Percentiles rank a stretch among this genome's conserved stretches.
Conservation (phyloP, 176 grass and related monocot genomes). For the Oryza punctata region DNA sequence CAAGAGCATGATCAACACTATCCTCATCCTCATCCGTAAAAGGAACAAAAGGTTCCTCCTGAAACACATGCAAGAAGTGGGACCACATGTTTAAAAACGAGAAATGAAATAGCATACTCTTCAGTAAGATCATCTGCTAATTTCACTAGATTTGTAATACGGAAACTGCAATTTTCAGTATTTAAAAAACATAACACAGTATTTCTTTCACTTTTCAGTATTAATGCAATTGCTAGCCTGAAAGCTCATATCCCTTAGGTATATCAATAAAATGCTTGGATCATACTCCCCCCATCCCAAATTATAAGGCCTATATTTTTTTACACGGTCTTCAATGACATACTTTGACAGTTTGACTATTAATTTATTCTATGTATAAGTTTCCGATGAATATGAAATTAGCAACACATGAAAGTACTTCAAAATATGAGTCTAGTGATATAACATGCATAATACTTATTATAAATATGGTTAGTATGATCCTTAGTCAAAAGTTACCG, state of each 20-base stretch:
- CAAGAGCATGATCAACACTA: constrained; percentile 48
- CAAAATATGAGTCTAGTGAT: too few relatives aligned
- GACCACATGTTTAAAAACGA: constrained; percentile 11
- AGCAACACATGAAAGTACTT: too few relatives aligned
- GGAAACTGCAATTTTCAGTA: background rate
- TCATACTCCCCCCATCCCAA: too few relatives aligned
- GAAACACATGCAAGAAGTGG: background rate
- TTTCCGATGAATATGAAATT: too few relatives aligned
- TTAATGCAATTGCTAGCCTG: background rate
- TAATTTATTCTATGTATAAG: too few relatives aligned
- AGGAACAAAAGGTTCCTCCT: constrained; percentile 64
- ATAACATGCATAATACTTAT: too few relatives aligned
- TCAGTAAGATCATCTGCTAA: constrained; percentile 1
- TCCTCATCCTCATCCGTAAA: constrained; percentile 68
- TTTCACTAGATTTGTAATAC: background rate
- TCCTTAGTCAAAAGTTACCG: too few relatives aligned
- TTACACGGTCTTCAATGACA: too few relatives aligned
- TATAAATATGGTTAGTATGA: too few relatives aligned
- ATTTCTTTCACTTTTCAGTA: background rate
- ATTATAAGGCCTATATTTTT: too few relatives aligned
- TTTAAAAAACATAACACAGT: background rate
- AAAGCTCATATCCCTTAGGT: constrained; percentile 1
- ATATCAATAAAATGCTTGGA: background rate
- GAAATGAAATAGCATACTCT: background rate
- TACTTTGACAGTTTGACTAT: too few relatives aligned